Base-by-base conservation (phyloP, 768 basidiomycete genomes). In the Suillus alpinus region DNA sequence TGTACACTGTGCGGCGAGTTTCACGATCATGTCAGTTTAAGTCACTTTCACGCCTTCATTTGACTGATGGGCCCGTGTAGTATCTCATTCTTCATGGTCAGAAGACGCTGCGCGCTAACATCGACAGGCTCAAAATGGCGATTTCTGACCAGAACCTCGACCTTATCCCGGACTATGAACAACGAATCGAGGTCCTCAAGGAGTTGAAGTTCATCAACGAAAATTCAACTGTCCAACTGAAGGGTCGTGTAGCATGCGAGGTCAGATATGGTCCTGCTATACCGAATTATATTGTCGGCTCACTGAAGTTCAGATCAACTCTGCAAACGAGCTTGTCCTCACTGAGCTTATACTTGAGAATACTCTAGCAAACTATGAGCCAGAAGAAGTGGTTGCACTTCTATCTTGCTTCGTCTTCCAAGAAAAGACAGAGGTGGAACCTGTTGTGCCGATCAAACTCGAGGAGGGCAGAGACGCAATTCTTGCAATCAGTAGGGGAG, bases 281-380 rank as follows among this genome's bases (percentile, higher is more conserved):
- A 29, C 43, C 26, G 32, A 31, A 20, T 31, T 40, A 36, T 60
- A 39, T 65, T 39, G 4, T 6, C 60, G 59, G 46, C 41, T 64
- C 47, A 59, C 36, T 12, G 16, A 44, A 39, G 18, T 58, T n/a
- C 68, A 98, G 95, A 98, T 99, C 71, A 99, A 99, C 72, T 98
- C 96, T 7, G 93, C 91, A n/a, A 94, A 93, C 63, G 97, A 98
- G 68, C 90, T 99, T 29, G 85, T 99, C 52, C 80, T 98, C 51
- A 99, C 97, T 0, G 97, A 99, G 69, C 84, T 99, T 56, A 96
- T 99, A 59, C 82, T 98, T 56, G 97, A 99, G 69, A 99, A 99
- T 69, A 91, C 92, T 0, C 79, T 98, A 32, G 93, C 94, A 6
- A 78, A 79, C 14, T 98, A 92, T 71, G 94, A 94, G 50, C 93